Evolutionary conservation across 2,329 filamentous ascomycete genomes (phyloP).

Genomic region (Paecilomyces fulvus): DNA sequence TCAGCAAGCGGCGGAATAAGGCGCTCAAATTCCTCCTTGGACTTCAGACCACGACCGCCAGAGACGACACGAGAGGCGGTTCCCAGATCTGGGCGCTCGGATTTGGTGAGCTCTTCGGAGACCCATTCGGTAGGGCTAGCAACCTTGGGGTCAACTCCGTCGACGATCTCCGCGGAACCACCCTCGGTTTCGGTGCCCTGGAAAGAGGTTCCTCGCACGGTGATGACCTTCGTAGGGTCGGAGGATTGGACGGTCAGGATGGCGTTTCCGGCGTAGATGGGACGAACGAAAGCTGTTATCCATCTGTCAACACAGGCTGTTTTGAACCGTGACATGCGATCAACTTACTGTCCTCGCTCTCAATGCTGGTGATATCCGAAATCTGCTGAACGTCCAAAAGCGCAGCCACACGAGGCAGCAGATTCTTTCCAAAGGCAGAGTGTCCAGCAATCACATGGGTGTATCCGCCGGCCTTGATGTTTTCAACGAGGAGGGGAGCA

Average conservation of each 20-base stretch:
- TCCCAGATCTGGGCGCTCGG: conserved; percentile 83
- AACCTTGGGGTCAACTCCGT: conserved; percentile 74
- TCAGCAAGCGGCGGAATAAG: conserved; percentile 90
- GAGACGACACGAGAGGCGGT: conserved; percentile 88
- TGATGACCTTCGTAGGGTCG: conserved; percentile 80
- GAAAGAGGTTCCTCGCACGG: conserved; percentile 89
- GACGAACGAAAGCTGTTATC: conserved; percentile 67
- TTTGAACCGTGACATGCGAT: neutral
- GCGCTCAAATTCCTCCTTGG: conserved; percentile 93
- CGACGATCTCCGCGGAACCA: conserved; percentile 67
- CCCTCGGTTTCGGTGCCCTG: conserved; percentile 61
- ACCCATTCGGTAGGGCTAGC: conserved; percentile 75
- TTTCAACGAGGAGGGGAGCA: conserved; percentile 86
- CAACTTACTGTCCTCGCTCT: conserved; percentile 69
- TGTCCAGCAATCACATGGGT: conserved; percentile 87
- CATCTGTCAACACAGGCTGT: neutral
- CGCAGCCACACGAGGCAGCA: conserved; percentile 85
- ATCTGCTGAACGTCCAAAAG: conserved; percentile 88
- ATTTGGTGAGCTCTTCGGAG: conserved; percentile 85
- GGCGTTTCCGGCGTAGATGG: conserved; percentile 96
- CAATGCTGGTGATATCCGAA: conserved; percentile 79
- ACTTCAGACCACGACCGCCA: conserved; percentile 89
- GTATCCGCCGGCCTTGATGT: conserved; percentile 91
- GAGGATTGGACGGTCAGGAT: conserved; percentile 91
- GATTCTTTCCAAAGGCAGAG: conserved; percentile 92